Conservation (phyloP, 768 basidiomycete species). For the Agaricus subrufescens region DNA sequence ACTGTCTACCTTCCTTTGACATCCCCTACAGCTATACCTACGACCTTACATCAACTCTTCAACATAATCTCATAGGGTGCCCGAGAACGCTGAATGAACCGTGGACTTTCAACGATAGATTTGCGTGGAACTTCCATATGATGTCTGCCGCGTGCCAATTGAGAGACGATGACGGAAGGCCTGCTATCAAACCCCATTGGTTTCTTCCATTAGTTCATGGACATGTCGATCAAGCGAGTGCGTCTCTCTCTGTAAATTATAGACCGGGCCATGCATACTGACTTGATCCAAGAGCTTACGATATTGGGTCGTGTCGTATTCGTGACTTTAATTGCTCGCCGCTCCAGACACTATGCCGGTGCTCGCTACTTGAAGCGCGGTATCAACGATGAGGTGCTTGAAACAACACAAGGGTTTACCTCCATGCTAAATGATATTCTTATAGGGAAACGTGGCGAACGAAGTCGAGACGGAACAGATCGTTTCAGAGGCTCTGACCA, state of each 20-base stretch:
- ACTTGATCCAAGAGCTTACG: constrained; percentile 64
- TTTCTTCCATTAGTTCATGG: constrained; percentile 90
- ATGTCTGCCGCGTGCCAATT: constrained; percentile 60
- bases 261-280: background rate
- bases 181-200: constrained; percentile 66
- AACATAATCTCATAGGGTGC: constrained; percentile 77
- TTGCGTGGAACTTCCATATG: constrained; percentile 94
- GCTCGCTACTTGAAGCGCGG: constrained; percentile 93
- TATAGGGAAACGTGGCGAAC: constrained; percentile 93
- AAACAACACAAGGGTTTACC: background rate
- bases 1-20: constrained; percentile 3
- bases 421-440: background rate
- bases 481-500: constrained; percentile 84
- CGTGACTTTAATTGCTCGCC: constrained; percentile 89
- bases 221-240: constrained; percentile 97
- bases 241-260: constrained; percentile 21
- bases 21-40: constrained; percentile 74
- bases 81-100: constrained; percentile 36
- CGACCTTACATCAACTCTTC: constrained; percentile 93
- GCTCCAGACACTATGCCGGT: constrained; percentile 94
- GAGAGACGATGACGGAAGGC: constrained; percentile 23
- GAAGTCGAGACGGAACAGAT: constrained; percentile 99
- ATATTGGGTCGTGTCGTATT: constrained; percentile 88
- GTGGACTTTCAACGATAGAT: constrained; percentile 81
- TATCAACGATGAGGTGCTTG: constrained; percentile 79